Evolutionary conservation across 306 rosid genomes (phyloP).

Genomic region (Gillenia trifoliata): DNA sequence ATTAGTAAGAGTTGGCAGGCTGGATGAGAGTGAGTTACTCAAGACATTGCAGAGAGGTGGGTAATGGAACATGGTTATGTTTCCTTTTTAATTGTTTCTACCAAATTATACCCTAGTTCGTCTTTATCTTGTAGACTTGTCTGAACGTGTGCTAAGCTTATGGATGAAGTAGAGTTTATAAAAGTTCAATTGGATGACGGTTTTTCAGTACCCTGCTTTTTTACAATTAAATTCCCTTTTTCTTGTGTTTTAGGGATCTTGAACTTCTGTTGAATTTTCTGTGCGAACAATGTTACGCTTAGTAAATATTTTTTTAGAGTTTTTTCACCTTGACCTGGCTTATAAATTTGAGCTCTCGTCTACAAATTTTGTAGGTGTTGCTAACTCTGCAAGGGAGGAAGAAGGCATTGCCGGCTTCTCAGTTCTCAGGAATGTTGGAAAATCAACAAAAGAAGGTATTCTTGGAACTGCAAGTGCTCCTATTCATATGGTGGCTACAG

Average conservation of each 20-base stretch:
- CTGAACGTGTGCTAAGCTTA: neutral
- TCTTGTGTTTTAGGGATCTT: neutral
- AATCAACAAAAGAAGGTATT: constrained; percentile 49
- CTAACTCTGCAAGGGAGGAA: constrained; percentile 47
- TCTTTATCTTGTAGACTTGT: neutral
- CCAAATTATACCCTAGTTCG: neutral
- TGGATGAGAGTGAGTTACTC: constrained; percentile 78
- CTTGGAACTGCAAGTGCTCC: constrained; percentile 80
- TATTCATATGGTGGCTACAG: constrained; percentile 64
- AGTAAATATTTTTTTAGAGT: neutral
- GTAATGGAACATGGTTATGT: constrained; percentile 17
- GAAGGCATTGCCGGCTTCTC: constrained; percentile 48
- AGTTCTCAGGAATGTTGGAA: constrained; percentile 54
- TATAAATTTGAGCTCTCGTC: constrained; percentile 10
- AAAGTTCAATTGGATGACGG: neutral
- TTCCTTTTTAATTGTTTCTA: neutral
- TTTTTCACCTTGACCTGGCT: neutral
- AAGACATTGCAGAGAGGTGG: constrained; percentile 76
- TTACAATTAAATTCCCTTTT: neutral
- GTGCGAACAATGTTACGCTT: neutral
- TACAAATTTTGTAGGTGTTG: constrained; percentile 48
- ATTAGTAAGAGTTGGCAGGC: constrained; percentile 69
- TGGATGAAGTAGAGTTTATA: neutral
- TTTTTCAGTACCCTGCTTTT: neutral
- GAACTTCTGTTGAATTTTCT: neutral